Percentiles rank a stretch among this genome's conserved stretches.
Evolutionary conservation across 768 basidiomycete species (phyloP).

Genomic region (Roridomyces roridus): DNA sequence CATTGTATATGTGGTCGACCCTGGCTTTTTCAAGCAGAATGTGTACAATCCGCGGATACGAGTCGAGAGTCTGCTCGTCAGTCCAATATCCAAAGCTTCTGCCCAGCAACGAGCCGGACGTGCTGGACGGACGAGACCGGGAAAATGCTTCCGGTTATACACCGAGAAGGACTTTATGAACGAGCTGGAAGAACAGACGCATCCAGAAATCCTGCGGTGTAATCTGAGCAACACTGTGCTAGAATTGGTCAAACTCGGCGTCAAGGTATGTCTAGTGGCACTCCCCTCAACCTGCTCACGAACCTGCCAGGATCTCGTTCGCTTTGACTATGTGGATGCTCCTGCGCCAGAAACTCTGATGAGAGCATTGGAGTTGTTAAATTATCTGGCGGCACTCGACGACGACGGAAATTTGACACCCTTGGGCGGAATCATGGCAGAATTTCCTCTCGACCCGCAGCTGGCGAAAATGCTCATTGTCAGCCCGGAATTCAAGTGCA

Average conservation of each 20-base stretch:
- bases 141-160: constrained; percentile 96
- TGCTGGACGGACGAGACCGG: constrained; percentile 94
- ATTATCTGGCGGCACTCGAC: constrained; percentile 90
- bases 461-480: constrained; percentile 93
- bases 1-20: constrained; percentile 99
- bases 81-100: constrained; percentile 95
- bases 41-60: constrained; percentile 98
- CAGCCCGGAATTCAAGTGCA: constrained; percentile 95
- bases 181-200: constrained; percentile 96
- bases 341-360: constrained; percentile 97
- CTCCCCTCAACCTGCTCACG: constrained; percentile 1
- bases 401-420: constrained; percentile 92
- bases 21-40: constrained; percentile 97
- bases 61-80: constrained; percentile 91
- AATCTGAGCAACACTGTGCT: constrained; percentile 94
- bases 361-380: constrained; percentile 93
- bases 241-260: constrained; percentile 92
- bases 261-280: constrained; percentile 61
- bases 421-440: constrained; percentile 92
- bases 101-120: constrained; percentile 97
- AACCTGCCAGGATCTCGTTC: constrained; percentile 71
- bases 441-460: constrained; percentile 99
- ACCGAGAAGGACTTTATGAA: constrained; percentile 97
- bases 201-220: constrained; percentile 93
- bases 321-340: constrained; percentile 90